phyloP scores from a whole-genome alignment of 306 rosid genomes.

The Trichosanthes truncata region DNA sequence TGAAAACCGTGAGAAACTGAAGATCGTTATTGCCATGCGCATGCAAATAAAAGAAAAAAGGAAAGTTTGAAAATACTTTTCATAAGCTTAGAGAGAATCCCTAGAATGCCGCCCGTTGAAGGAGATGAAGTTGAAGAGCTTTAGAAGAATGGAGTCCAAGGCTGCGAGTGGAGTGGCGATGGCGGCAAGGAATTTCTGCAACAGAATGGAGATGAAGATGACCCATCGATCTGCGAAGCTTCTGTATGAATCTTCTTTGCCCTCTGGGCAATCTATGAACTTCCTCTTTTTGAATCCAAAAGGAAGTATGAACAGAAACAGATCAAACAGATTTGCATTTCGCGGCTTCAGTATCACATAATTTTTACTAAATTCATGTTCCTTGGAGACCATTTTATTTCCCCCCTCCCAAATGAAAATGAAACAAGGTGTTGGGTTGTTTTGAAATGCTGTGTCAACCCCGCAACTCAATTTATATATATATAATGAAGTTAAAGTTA shows the following conservation, averaged over 20 bases:
- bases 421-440: background rate
- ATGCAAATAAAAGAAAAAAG: background rate
- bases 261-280: constrained; percentile 34
- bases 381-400: constrained; percentile 17
- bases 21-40: background rate
- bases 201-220: constrained; percentile 38
- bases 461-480: too few species aligned
- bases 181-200: constrained; percentile 21
- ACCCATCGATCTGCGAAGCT: constrained; percentile 45
- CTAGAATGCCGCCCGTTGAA: constrained; percentile 48
- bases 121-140: constrained; percentile 36
- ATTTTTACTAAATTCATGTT: constrained; percentile 4
- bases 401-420: background rate
- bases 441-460: background rate
- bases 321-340: constrained; percentile 30
- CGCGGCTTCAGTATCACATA: constrained; percentile 36
- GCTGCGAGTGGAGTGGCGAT: constrained; percentile 4
- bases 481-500: too few species aligned
- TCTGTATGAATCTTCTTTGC: background rate
- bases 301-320: constrained; percentile 27
- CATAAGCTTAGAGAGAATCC: background rate
- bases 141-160: constrained; percentile 23
- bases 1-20: too few species aligned
- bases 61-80: background rate
- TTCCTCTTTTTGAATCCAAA: constrained; percentile 20